Base-by-base conservation (phyloP, 768 basidiomycete species). In the Phanerochaete sordida region DNA sequence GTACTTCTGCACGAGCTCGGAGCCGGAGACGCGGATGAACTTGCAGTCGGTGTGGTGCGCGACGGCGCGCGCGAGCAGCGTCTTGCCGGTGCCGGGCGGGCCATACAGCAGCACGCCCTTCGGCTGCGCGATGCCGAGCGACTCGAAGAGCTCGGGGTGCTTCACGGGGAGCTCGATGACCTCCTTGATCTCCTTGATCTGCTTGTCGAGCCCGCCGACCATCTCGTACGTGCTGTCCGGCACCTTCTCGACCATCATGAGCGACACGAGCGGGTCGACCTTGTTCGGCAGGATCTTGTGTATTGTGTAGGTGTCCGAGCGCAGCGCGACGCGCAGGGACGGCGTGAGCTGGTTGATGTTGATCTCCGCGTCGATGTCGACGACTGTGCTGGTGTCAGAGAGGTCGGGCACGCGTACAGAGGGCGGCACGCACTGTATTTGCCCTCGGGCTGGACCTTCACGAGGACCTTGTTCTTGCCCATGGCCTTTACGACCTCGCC, bases 171-270 rank as follows among this genome's bases (percentile, higher is more conserved):
- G 77, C 74, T 98, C 95, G 74, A 98, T 98, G 71, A 98, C 96
- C 75, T 98, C 96, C 75, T 98, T 97, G 76, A 98, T 96, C 70
- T 98, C 95, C 78, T 97, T 97, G 69, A 96, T 95, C 65, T 95
- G 90, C 76, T 97, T 93, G 80, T 98, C 97, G 60, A 98, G 84
- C 66, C 96, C 96, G 23, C 97, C 97, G 62, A 99, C 96, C 95
- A 98, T 98, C 75, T 98, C 97, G 76, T 99, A 99, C 30, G 97
- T 98, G 75, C 91, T 94, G 74, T 98, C 96, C 0, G 96, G 96
- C 0, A 98, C 96, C 74, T 99, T 99, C 77, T 99, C 96, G 12
- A 98, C 96, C 95, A 98, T 98, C 97, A 98, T 98, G 63, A 98
- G 85, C 21, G 95, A 97, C 30, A 98, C 95, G 43, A 98, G 87